These are phyloP conservation scores for Aphanocladium album DNA, from an alignment of 2,329 filamentous ascomycete genomes.

Conservation along the genomic window DNA sequence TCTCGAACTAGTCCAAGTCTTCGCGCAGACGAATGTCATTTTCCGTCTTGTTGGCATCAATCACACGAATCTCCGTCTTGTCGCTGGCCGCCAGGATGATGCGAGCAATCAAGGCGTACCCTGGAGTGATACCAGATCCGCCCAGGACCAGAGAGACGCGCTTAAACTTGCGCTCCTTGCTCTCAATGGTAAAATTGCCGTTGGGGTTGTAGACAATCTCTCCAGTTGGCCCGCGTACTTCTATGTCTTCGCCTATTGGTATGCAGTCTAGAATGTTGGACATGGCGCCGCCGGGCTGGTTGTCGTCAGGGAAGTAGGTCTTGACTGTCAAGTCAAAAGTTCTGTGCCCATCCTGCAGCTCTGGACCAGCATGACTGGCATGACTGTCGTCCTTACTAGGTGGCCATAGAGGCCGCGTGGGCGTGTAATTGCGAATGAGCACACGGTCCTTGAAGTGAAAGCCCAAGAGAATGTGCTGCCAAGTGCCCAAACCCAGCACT, in stretches of 20 bases:
- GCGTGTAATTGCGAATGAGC: slow-evolving; percentile 47
- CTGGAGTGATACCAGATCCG: slow-evolving; percentile 47
- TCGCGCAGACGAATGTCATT: slow-evolving; percentile 51
- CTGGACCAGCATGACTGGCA: too few relatives aligned
- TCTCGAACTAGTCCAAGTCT: slow-evolving; percentile 52
- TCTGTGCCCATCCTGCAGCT: slow-evolving; percentile 30
- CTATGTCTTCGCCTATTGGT: slow-evolving; percentile 41
- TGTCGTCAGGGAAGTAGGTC: slow-evolving; percentile 43
- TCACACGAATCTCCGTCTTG: slow-evolving; percentile 34
- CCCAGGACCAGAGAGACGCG: slow-evolving; percentile 45
- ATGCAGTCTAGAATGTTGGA: slow-evolving; percentile 48
- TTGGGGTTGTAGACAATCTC: slow-evolving; percentile 44
- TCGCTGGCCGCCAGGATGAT: slow-evolving; percentile 27
- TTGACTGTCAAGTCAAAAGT: slow-evolving; percentile 47
- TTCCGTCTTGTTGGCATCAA: slow-evolving; percentile 55
- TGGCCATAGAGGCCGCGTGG: slow-evolving; percentile 38
- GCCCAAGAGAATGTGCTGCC: slow-evolving; percentile 48
- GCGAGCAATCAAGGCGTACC: slow-evolving; percentile 40
- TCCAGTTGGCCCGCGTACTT: slow-evolving; percentile 47
- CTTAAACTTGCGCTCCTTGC: slow-evolving; percentile 34
- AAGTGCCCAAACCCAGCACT: slow-evolving; percentile 43
- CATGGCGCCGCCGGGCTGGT: slow-evolving; percentile 49
- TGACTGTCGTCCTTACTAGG: background rate
- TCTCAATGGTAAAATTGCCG: slow-evolving; percentile 41
- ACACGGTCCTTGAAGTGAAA: slow-evolving; percentile 48